Conservation (phyloP, 2,329 filamentous ascomycete genomes). For the Aspergillus sp. region DNA sequence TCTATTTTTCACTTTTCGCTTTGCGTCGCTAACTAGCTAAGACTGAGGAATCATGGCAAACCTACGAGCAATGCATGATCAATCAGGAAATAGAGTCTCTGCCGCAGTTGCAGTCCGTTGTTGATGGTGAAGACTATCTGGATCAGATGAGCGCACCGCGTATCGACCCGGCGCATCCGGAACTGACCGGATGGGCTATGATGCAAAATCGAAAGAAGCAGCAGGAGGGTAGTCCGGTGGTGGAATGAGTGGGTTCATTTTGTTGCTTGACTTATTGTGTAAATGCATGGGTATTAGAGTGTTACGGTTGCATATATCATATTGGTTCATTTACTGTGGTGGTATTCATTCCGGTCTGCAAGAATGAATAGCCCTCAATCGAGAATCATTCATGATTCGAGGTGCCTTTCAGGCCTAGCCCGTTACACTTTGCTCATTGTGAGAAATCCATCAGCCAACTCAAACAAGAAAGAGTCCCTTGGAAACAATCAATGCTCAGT, state of each 20-base stretch:
- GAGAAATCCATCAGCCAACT: too few relatives aligned
- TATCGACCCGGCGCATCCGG: conserved; percentile 37
- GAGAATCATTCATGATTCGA: too few relatives aligned
- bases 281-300: neutral
- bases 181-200: conserved; percentile 40
- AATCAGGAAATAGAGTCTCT: conserved; percentile 39
- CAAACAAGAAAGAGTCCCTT: too few relatives aligned
- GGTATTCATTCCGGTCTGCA: neutral
- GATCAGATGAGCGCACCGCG: conserved; percentile 56
- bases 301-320: neutral
- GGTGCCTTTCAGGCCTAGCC: too few relatives aligned
- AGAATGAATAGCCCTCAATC: neutral
- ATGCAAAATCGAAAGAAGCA: conserved; percentile 36
- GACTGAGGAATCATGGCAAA: conserved; percentile 64
- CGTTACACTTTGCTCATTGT: too few relatives aligned
- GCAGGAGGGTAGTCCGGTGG: conserved; percentile 15
- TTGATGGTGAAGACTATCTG: conserved; percentile 55
- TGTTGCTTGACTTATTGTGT: too few relatives aligned
- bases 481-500: too few relatives aligned
- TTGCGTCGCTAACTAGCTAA: conserved; percentile 16
- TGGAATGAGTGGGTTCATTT: conserved; percentile 7
- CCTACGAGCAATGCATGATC: conserved; percentile 68
- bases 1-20: neutral
- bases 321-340: neutral
- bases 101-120: conserved; percentile 47